Conservation (phyloP, 306 rosid genomes). For the Rosa chinensis region DNA sequence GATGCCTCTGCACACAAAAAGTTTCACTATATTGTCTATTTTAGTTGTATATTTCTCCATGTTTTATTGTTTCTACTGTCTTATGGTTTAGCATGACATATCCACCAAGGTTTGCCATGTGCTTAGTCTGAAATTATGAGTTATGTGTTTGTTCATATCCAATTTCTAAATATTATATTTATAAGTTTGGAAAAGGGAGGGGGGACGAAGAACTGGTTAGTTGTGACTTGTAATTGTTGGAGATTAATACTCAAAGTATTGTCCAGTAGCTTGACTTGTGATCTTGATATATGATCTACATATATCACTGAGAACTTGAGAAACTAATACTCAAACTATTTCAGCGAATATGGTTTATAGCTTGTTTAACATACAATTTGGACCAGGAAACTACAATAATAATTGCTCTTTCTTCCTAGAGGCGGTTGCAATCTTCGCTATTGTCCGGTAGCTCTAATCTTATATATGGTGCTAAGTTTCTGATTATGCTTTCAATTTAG, state of each 20-base stretch:
- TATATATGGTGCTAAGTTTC: not conserved
- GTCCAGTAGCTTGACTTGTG: not conserved
- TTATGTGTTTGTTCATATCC: not conserved
- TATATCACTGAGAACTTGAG: not conserved
- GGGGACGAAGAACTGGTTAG: not conserved
- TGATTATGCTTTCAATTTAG: constrained; percentile 34
- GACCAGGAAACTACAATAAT: not conserved
- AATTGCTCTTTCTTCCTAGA: not conserved
- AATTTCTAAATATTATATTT: not conserved
- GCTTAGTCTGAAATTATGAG: not conserved
- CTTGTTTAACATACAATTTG: not conserved
- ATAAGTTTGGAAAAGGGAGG: too few species aligned
- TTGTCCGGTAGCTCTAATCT: constrained; percentile 1
- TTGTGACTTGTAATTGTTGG: not conserved
- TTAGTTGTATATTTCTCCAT: too few species aligned
- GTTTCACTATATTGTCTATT: not conserved
- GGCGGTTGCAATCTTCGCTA: not conserved
- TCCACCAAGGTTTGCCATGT: not conserved
- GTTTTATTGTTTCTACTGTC: not conserved
- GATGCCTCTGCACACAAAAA: not conserved
- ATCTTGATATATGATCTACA: not conserved
- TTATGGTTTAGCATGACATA: not conserved
- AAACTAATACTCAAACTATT: not conserved
- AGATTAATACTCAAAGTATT: not conserved
- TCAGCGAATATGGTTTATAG: not conserved